phyloP scores from a whole-genome alignment of 768 basidiomycete genomes.

The Lactarius akahatsu region DNA sequence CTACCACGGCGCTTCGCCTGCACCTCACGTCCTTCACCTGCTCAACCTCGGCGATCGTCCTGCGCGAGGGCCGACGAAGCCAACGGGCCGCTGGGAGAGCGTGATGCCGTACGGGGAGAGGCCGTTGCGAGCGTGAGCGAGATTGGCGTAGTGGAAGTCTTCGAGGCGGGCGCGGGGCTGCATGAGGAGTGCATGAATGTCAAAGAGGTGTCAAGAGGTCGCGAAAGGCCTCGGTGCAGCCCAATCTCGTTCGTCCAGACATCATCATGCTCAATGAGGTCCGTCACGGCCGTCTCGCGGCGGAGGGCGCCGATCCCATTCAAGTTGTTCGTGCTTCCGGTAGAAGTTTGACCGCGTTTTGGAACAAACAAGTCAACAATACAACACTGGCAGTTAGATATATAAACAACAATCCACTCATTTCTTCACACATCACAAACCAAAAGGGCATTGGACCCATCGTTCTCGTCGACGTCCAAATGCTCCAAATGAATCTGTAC shows the following conservation, averaged over 20 bases:
- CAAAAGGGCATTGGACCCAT: too few relatives aligned
- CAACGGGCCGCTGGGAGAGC: constrained; percentile 14
- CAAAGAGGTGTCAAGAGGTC: constrained; percentile 60
- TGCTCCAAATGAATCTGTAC: too few relatives aligned
- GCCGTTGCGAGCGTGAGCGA: constrained; percentile 41
- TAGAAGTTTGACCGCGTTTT: too few relatives aligned
- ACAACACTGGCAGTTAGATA: too few relatives aligned
- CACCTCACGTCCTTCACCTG: constrained; percentile 20
- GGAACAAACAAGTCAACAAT: too few relatives aligned
- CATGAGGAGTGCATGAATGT: constrained; percentile 37
- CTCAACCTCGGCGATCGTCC: constrained; percentile 28
- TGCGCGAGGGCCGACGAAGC: constrained; percentile 19
- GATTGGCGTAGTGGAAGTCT: constrained; percentile 58
- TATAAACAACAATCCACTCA: too few relatives aligned
- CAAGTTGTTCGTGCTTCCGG: too few relatives aligned
- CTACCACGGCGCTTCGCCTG: too few relatives aligned
- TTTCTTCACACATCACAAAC: too few relatives aligned
- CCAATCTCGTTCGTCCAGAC: constrained; percentile 71
- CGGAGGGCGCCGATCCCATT: constrained; percentile 31
- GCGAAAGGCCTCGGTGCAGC: constrained; percentile 74
- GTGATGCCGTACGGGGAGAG: constrained; percentile 13
- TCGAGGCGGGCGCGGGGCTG: constrained; percentile 77
- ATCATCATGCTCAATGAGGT: constrained; percentile 78
- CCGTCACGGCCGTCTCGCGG: constrained; percentile 72
- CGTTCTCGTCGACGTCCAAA: too few relatives aligned